Conservation (phyloP, 306 rosid species). For the Quercus variabilis region DNA sequence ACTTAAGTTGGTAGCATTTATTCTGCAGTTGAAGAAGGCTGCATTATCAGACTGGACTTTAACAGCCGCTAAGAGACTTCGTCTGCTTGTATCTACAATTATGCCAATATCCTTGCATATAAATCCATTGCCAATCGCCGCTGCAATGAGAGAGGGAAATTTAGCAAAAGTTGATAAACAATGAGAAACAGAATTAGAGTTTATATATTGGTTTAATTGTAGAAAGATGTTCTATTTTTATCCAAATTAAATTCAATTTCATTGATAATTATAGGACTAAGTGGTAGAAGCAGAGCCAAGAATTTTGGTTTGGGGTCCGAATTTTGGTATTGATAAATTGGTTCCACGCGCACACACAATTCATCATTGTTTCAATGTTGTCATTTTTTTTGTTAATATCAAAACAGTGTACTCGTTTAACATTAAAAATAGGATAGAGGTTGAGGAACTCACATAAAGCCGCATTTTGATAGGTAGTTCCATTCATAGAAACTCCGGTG, state of each 20-base stretch:
- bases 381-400: no score
- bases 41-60: neutral
- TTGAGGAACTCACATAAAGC: conserved; percentile 24
- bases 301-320: no score
- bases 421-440: neutral
- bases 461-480: conserved; percentile 12
- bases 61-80: neutral
- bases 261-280: neutral
- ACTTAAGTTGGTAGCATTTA: neutral
- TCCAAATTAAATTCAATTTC: neutral
- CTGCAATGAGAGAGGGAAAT: neutral
- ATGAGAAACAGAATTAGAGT: neutral
- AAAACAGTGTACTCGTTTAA: no score
- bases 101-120: neutral
- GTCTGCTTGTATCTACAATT: neutral
- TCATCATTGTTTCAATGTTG: no score
- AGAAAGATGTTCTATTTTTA: neutral
- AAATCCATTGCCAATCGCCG: neutral
- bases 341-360: no score
- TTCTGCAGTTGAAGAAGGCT: conserved; percentile 1
- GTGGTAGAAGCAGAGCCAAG: no score
- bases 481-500: neutral
- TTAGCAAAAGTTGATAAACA: neutral
- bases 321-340: no score
- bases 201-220: neutral